A percentile compares a stretch with the other conserved stretches of the same genome.
phyloP scores from a whole-genome alignment of 805 yeast species.

The Metschnikowia kofuensis region DNA sequence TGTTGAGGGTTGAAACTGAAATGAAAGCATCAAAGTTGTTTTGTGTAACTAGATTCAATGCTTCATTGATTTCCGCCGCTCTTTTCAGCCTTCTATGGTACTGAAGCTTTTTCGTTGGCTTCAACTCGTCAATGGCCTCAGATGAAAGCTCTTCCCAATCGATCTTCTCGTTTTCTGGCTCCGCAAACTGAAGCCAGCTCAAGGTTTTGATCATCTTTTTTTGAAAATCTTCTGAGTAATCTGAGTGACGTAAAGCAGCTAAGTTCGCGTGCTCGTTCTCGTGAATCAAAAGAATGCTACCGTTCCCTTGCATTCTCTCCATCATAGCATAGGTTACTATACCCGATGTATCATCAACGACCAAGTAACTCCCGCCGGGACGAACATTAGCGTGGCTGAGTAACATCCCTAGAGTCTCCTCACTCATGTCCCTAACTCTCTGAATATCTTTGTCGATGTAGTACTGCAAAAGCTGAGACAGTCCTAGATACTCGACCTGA shows the following conservation, averaged over 20 bases:
- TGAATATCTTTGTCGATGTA: conserved; percentile 75
- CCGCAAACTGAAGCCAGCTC: conserved; percentile 75
- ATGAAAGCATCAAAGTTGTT: conserved; percentile 74
- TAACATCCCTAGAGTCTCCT: conserved; percentile 77
- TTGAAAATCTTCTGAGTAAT: conserved; percentile 53
- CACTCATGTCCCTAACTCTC: conserved; percentile 74
- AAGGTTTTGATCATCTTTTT: conserved; percentile 61
- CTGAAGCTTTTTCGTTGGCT: conserved; percentile 59
- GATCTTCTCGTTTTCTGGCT: conserved; percentile 63
- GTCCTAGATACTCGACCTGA: conserved; percentile 72
- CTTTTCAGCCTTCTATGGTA: conserved; percentile 65
- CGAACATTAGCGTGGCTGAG: conserved; percentile 76
- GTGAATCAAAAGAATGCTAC: conserved; percentile 67
- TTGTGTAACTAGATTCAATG: conserved; percentile 47
- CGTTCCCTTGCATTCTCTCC: conserved; percentile 86
- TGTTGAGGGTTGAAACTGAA: conserved; percentile 67
- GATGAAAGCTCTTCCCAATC: conserved; percentile 46
- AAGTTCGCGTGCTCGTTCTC: conserved; percentile 92
- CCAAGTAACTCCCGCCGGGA: conserved; percentile 86
- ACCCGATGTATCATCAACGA: conserved; percentile 94
- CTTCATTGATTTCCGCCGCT: conserved; percentile 47
- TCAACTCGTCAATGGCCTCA: conserved; percentile 53
- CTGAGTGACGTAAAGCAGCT: conserved; percentile 64
- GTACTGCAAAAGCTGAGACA: conserved; percentile 68
- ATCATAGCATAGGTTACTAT: conserved; percentile 78